Evolutionary conservation across 306 rosid genomes (phyloP).

Genomic region (Corylus avellana): DNA sequence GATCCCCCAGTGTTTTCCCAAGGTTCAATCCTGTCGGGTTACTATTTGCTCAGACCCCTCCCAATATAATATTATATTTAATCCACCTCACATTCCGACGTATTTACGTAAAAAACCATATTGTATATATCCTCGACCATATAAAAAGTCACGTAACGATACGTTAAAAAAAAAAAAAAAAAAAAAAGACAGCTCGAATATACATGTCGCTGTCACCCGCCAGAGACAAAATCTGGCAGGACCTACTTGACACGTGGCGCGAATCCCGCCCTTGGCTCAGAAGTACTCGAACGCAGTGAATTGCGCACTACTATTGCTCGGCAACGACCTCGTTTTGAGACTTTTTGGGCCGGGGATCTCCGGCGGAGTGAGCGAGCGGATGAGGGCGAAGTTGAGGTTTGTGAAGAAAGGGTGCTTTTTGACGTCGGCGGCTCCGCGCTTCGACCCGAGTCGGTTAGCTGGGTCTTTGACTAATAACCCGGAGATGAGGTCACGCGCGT

Average conservation of each 20-base stretch:
- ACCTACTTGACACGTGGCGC: constrained; percentile 49
- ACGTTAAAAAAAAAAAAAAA: neutral
- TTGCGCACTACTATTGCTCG: constrained; percentile 11
- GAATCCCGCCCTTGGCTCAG: constrained; percentile 33
- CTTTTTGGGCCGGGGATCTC: constrained; percentile 50
- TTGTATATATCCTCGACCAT: neutral
- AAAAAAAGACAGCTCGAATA: constrained; percentile 45
- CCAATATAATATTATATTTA: neutral
- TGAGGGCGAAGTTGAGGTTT: constrained; percentile 65
- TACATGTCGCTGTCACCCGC: constrained; percentile 51
- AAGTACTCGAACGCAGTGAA: constrained; percentile 54
- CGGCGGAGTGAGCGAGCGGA: constrained; percentile 74
- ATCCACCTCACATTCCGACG: neutral
- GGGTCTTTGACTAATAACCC: constrained; percentile 72
- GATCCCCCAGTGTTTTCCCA: neutral
- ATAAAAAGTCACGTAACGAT: constrained; percentile 28
- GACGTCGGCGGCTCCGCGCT: constrained; percentile 90
- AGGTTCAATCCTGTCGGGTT: constrained; percentile 3
- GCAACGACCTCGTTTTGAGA: constrained; percentile 49
- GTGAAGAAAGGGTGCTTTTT: constrained; percentile 76
- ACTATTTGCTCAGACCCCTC: neutral
- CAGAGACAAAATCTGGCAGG: constrained; percentile 51
- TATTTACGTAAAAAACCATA: neutral
- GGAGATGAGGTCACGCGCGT: constrained; percentile 71
- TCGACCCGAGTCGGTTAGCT: constrained; percentile 73